A percentile compares a stretch with the other conserved stretches of the same genome.
These are phyloP conservation scores for Claviceps africana DNA, from an alignment of 2,329 filamentous ascomycete genomes.

Conservation along the genomic window DNA sequence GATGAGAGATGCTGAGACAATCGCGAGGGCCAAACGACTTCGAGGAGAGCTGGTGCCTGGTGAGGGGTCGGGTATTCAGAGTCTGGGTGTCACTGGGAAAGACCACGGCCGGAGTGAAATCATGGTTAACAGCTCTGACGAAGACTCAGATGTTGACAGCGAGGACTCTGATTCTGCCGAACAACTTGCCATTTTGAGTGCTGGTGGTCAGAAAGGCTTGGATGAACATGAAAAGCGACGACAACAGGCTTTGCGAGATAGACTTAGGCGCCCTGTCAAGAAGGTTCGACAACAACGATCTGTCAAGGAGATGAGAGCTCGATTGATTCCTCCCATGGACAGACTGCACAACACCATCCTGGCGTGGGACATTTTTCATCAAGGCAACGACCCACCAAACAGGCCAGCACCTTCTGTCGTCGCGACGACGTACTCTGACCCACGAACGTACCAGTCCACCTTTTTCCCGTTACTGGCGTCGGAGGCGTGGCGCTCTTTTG, in stretches of 20 bases:
- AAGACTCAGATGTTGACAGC: slow-evolving; percentile 56
- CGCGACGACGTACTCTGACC: slow-evolving; percentile 61
- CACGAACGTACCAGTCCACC: slow-evolving; percentile 68
- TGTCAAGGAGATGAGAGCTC: slow-evolving; percentile 84
- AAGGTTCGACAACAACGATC: slow-evolving; percentile 71
- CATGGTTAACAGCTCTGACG: slow-evolving; percentile 77
- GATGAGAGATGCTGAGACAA: slow-evolving; percentile 55
- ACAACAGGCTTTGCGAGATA: slow-evolving; percentile 35
- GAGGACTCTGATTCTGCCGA: slow-evolving; percentile 39
- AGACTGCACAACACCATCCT: slow-evolving; percentile 74
- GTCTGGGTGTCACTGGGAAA: slow-evolving; percentile 60
- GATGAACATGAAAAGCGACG: slow-evolving; percentile 32
- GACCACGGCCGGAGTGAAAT: slow-evolving; percentile 74
- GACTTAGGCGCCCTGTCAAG: slow-evolving; percentile 60
- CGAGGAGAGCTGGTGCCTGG: slow-evolving; percentile 33
- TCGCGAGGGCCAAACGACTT: slow-evolving; percentile 49
- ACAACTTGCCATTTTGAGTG: slow-evolving; percentile 33
- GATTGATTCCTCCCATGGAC: slow-evolving; percentile 78
- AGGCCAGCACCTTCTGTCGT: slow-evolving; percentile 62
- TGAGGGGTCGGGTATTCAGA: slow-evolving; percentile 65
- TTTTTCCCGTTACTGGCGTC: slow-evolving; percentile 84
- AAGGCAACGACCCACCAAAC: slow-evolving; percentile 72
- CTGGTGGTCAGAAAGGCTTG: slow-evolving; percentile 32
- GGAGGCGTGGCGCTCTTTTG: slow-evolving; percentile 91
- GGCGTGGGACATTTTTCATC: slow-evolving; percentile 88